Evolutionary conservation across 306 rosid genomes (phyloP), one percentile per base, ranked within the genome.

Genomic region (Prunus fruticosa): DNA sequence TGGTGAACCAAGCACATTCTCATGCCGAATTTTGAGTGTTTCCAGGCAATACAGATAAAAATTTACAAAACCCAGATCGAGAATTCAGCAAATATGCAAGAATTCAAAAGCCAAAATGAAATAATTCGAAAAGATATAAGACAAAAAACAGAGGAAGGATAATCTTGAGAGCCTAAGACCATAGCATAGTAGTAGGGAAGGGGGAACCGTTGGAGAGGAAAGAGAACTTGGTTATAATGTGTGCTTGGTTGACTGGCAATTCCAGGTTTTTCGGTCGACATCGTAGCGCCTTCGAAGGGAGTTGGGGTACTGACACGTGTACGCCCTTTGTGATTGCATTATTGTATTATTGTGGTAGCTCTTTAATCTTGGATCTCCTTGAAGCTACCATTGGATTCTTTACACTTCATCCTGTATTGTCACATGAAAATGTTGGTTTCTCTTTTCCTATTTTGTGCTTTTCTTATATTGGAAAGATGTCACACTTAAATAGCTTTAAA

Each of bases 211-310:
- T 86, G 76, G 86, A 71, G 65, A 46, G 63, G 70, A 76, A 67
- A 79, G 78, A 78, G 78, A 69, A 70, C 15, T 20, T 66, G 79
- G 74, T 73, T 68, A 1, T 18, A 28, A 76, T 25, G 25, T 56
- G 28, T 2, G 10, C 32, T 15, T 45, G 34, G 58, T 28, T 80
- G 78, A 82, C 72, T 83, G 88, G 88, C 72, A 30, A 82, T 8
- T 82, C 90, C 90, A 75, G 76, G 52, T 78, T 86, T 88, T 82
- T 68, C 88, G 90, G 52, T 84, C 88, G 84, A 78, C 86, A 84
- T 83, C 82, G 85, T 83, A 81, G 86, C 81, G 73, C 67, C 69
- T 38, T 43, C 71, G 6, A 74, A 79, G 74, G 72, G 80, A 69
- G 86, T 70, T 73, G 74, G 46, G 82, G 54, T 9, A 68, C 58